phyloP scores from a whole-genome alignment of 2,329 filamentous ascomycete species.

The Lasiodiplodia hormozganensis region DNA sequence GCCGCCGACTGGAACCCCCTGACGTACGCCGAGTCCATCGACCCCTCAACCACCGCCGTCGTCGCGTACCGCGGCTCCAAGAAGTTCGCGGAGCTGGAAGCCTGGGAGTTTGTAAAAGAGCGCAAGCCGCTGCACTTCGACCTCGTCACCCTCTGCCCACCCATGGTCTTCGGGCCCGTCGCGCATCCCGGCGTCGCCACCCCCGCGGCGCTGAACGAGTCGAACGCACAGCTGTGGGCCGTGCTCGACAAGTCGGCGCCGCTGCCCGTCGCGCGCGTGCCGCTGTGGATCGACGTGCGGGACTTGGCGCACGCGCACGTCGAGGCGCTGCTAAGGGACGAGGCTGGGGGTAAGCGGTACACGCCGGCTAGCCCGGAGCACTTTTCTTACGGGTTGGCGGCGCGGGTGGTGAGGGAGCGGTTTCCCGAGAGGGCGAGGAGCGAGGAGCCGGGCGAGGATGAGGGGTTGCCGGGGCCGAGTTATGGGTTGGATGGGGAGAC shows the following conservation, averaged over 20 bases:
- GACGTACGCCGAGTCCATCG: slow-evolving; percentile 35
- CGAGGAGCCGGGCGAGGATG: slow-evolving; percentile 41
- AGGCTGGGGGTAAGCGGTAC: slow-evolving; percentile 51
- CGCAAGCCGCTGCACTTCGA: slow-evolving; percentile 32
- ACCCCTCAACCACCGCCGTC: slow-evolving; percentile 29
- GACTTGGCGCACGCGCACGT: slow-evolving; percentile 56
- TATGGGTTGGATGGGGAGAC: slow-evolving; percentile 54
- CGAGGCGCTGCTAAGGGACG: slow-evolving; percentile 46
- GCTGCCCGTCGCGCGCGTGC: slow-evolving; percentile 49
- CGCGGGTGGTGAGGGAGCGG: slow-evolving; percentile 50
- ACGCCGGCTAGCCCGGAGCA: slow-evolving; percentile 50
- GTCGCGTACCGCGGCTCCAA: slow-evolving; percentile 39
- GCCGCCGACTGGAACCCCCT: slow-evolving; percentile 39
- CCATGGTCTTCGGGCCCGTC: slow-evolving; percentile 40
- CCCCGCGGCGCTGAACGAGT: slow-evolving; percentile 36
- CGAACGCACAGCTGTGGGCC: slow-evolving; percentile 36
- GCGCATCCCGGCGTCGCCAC: slow-evolving; percentile 28
- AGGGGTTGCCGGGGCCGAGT: slow-evolving; percentile 39
- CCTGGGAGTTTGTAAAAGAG: slow-evolving; percentile 35
- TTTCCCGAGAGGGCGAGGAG: slow-evolving; percentile 48
- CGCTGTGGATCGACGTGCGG: slow-evolving; percentile 57
- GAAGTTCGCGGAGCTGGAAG: slow-evolving; percentile 38
- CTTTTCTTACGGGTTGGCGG: slow-evolving; percentile 56
- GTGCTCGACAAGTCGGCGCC: slow-evolving; percentile 39
- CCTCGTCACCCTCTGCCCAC: slow-evolving; percentile 37